Conservation (phyloP, 495 filamentous ascomycete genomes). For the Trichocladium antarcticum region DNA sequence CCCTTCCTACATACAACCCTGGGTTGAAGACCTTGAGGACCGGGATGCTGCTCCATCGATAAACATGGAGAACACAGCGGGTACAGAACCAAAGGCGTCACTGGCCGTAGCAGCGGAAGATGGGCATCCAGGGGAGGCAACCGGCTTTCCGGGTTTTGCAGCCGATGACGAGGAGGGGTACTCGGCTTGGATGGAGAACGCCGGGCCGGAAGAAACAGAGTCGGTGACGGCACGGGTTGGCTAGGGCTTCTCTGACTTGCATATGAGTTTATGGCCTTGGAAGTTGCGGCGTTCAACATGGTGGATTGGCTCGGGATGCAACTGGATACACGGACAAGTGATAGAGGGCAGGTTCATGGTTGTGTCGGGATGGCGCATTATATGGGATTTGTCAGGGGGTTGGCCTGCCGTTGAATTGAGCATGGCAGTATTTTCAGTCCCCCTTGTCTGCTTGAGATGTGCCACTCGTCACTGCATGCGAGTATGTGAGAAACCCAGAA, state of each 20-base stretch:
- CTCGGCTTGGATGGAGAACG: constrained; percentile 28
- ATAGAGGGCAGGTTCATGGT: background rate
- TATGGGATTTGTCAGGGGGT: background rate
- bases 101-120: background rate
- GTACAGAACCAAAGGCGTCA: background rate
- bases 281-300: background rate
- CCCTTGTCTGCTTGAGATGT: too few relatives aligned
- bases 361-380: background rate
- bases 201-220: constrained; percentile 10
- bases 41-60: background rate
- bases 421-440: too few relatives aligned
- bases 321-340: constrained; percentile 3
- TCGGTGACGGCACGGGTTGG: background rate
- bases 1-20: constrained; percentile 31
- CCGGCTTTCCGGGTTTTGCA: background rate
- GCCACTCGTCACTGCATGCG: too few relatives aligned
- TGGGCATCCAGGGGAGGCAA: background rate
- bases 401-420: too few relatives aligned
- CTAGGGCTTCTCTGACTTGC: background rate
- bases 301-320: background rate
- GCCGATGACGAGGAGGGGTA: constrained; percentile 23
- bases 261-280: background rate
- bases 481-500: too few relatives aligned
- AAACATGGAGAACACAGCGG: background rate
- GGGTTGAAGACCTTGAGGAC: constrained; percentile 33